Evolutionary conservation across 140 eudicot species (phyloP), one percentile per base, ranked within the genome.

Genomic region (Oenanthe javanica): DNA sequence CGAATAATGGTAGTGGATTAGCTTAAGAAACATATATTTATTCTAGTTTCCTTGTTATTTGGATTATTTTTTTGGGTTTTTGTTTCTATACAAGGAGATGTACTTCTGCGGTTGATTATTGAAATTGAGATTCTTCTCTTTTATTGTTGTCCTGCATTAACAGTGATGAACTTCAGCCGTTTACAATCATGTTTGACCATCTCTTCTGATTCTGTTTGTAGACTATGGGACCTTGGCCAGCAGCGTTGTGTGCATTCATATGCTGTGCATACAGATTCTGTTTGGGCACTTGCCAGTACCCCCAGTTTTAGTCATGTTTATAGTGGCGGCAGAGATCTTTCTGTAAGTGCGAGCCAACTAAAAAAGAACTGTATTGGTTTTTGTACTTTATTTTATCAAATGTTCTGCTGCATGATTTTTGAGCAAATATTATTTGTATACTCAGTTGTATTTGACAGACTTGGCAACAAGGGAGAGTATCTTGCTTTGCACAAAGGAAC

Each of bases 141-240:
- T 19, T n/a, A 10, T 51, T 51, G 57, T 51, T 51, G 15, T 51
- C 15, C 18, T 61, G 70, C 14, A 61, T 61, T 3, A 23, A 61
- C 15, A 42, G 6, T 40, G 50, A 43, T 42, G 38, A 42, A 7
- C 64, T 77, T 40, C 31, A 38, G 42, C 64, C 57, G 49, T 77
- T 36, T 52, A 13, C 69, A 36, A 25, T 31, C 54, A 4, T 51
- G 69, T 50, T 63, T 81, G 82, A 74, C 81, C 61, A 48, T 81
- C 8, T 71, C 5, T 63, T 79, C 52, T 54, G 72, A 52, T 77
- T 42, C 40, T 15, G 71, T 63, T 75, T 52, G 57, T 77, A 95
- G 99, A 77, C 88, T 92, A 46, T 95, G 99, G 99, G 99, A 95
- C 91, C 97, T 95, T 77, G 97, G 96, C 81, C 99, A 95, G 87